Percentiles rank a stretch among this genome's conserved stretches.
These are phyloP conservation scores for Mixia osmundae DNA, from an alignment of 1,284 basidiomycete species.

Conservation along the genomic window DNA sequence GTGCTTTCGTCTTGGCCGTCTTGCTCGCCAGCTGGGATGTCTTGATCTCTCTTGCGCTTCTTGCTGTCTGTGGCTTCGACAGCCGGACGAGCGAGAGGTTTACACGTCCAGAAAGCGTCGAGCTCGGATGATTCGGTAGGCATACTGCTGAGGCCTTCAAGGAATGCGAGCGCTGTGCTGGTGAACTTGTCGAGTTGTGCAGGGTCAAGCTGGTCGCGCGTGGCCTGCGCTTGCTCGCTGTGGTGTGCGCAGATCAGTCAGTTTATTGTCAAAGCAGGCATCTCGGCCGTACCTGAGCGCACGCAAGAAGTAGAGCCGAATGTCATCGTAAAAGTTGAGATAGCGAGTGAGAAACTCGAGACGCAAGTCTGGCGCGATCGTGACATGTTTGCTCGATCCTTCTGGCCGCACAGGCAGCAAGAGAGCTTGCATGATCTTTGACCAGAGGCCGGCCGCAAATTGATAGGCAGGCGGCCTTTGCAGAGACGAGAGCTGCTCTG, in stretches of 20 bases:
- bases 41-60: slow-evolving; percentile 22
- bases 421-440: slow-evolving; percentile 5
- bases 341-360: slow-evolving; percentile 38
- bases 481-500: slow-evolving; percentile 13
- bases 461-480: slow-evolving; percentile 29
- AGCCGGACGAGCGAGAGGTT: slow-evolving; percentile 11
- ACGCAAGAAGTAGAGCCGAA: slow-evolving; percentile 69
- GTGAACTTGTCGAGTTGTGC: slow-evolving; percentile 12
- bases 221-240: slow-evolving; percentile 3
- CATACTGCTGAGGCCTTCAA: slow-evolving; percentile 58
- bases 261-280: slow-evolving; percentile 4
- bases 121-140: slow-evolving; percentile 50
- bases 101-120: slow-evolving; percentile 60
- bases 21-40: slow-evolving; percentile 19
- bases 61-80: slow-evolving; percentile 10
- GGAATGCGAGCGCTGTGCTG: slow-evolving; percentile 35
- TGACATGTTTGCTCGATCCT: no score
- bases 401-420: slow-evolving; percentile 25
- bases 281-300: not conserved
- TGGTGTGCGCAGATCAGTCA: slow-evolving; percentile 1
- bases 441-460: slow-evolving; percentile 33
- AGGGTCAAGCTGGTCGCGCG: not conserved
- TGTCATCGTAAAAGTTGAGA: slow-evolving; percentile 47
- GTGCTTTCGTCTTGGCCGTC: slow-evolving; percentile 31
- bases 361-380: slow-evolving; percentile 32